Evolutionary conservation across 202 grass and related monocot genomes (phyloP).

Genomic region (Alloteropsis angusta): DNA sequence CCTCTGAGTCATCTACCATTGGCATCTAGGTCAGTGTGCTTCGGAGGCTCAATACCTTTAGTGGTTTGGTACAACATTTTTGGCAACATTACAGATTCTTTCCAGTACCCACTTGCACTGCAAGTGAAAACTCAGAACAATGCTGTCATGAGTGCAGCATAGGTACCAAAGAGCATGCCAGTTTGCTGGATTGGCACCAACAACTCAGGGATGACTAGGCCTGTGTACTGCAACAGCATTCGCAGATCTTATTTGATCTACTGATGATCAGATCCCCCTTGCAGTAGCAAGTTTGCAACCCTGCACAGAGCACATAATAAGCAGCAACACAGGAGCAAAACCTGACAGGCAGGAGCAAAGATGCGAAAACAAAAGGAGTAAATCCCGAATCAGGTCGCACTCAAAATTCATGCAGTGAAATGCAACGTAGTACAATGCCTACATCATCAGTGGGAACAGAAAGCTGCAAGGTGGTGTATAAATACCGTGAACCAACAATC

Average conservation of each 20-base stretch:
- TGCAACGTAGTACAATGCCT: neutral
- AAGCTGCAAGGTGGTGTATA: neutral
- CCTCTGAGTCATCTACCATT: neutral
- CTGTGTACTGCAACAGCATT: neutral
- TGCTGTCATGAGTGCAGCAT: neutral
- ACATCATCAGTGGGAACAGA: neutral
- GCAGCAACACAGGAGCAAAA: neutral
- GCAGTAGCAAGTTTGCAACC: neutral
- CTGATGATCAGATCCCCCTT: neutral
- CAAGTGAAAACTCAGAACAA: neutral
- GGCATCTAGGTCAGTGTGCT: neutral
- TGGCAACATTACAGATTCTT: neutral
- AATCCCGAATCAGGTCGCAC: neutral
- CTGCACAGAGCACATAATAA: neutral
- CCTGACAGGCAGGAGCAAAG: neutral
- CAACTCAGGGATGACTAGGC: conserved; percentile 12
- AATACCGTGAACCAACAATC: neutral
- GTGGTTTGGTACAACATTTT: neutral
- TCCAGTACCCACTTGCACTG: neutral
- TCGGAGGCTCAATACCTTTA: neutral
- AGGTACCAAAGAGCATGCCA: neutral
- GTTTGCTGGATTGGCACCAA: neutral
- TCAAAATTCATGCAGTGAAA: neutral
- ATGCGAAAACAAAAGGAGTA: neutral
- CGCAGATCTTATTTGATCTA: neutral